Conservation (phyloP, 176 grass and related monocot species). For the Coix lacrymajobi region DNA sequence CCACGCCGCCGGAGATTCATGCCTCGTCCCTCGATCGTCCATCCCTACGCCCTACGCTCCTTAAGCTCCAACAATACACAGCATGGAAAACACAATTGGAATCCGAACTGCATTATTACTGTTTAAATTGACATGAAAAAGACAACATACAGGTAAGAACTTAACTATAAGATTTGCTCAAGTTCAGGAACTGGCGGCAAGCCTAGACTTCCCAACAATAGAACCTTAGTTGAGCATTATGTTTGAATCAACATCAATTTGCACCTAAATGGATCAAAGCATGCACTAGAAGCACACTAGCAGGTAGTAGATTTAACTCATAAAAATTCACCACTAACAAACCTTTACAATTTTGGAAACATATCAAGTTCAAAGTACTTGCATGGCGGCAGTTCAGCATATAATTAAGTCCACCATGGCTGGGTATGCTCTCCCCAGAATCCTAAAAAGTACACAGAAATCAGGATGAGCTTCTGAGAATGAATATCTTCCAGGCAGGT, state of each 20-base stretch:
- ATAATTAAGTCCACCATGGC: conserved; percentile 70
- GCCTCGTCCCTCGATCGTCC: no score
- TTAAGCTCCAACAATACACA: no score
- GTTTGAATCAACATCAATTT: neutral
- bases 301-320: neutral
- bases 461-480: conserved; percentile 1
- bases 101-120: neutral
- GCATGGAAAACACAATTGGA: neutral
- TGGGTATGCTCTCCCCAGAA: conserved; percentile 72
- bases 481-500: neutral
- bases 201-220: neutral
- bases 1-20: no score
- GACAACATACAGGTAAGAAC: neutral
- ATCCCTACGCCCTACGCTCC: no score
- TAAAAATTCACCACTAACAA: neutral
- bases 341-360: neutral
- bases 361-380: conserved; percentile 10
- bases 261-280: neutral
- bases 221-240: neutral
- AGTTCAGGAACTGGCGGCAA: neutral
- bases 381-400: conserved; percentile 77
- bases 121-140: neutral
- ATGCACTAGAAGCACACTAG: neutral
- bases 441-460: conserved; percentile 45
- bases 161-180: neutral